Evolutionary conservation across 306 rosid species (phyloP), one percentile per base, ranked within the genome.

Genomic region (Acacia acuminata): DNA sequence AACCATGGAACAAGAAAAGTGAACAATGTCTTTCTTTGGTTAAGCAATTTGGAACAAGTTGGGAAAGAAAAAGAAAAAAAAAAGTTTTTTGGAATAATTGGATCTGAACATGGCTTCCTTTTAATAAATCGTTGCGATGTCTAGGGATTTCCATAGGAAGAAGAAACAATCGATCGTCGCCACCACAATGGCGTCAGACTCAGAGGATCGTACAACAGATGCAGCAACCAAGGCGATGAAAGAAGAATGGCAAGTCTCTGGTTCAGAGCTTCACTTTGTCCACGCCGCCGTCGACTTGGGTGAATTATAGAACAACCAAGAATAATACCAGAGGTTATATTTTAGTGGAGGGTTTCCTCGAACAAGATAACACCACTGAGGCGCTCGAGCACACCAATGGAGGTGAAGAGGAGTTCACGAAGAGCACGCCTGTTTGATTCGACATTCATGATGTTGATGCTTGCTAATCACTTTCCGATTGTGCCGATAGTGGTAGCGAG

Each of bases 251-350:
- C 70, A 91, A 73, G 65, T 58, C 30, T 22, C 6, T 3, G 65
- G 77, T 90, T 25, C 97, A 90, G 73, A 91, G 94, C 78, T 94
- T 94, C 86, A 87, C 92, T 15, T 97, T 97, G 3, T 89, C 94
- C 0, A 94, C 97, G 7, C 98, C 98, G 8, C 97, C 94, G 0
- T 97, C 94, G 38, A 93, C 97, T 79, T 86, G 91, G 0, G 91
- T 84, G 44, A 93, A 86, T 79, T 90, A 91, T 86, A 83, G 94
- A 80, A 90, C 94, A 9, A 94, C 94, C 19, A 74, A 25, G 60
- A 5, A 16, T 79, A 89, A 20, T 81, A 89, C 94, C 94, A 30
- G 85, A 73, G 44, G 91, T 87, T 20, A 91, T 86, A 20, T 47
- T 89, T 83, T 89, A 91, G 84, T 91, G 89, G 12, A 91, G 93